Percentiles rank a stretch among this genome's conserved stretches.
phyloP scores from a whole-genome alignment of 768 basidiomycete species.

The Mycena rebaudengoi region DNA sequence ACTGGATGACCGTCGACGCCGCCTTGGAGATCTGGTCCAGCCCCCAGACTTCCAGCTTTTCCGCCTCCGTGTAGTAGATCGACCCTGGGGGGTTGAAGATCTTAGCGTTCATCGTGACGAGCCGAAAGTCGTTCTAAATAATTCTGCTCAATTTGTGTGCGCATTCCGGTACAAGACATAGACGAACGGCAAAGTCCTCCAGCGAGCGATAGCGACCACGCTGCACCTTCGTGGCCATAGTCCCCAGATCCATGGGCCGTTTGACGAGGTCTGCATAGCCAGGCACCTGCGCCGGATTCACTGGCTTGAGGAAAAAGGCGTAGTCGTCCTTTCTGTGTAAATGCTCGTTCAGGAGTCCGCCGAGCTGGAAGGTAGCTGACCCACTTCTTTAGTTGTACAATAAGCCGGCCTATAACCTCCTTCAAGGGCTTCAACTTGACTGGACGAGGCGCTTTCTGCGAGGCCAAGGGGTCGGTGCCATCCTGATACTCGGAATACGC shows the following conservation, averaged over 20 bases:
- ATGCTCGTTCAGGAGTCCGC: conserved; percentile 12
- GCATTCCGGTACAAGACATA: not conserved
- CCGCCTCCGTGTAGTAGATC: conserved; percentile 80
- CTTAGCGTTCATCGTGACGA: conserved; percentile 80
- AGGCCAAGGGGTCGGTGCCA: conserved; percentile 34
- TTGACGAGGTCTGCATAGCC: conserved; percentile 77
- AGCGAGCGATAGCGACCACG: conserved; percentile 80
- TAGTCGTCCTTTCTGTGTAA: conserved; percentile 80
- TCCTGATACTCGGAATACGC: conserved; percentile 34
- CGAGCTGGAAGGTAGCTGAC: conserved; percentile 22
- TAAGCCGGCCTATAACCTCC: conserved; percentile 74
- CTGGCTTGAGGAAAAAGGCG: conserved; percentile 81
- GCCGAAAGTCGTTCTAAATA: conserved; percentile 68
- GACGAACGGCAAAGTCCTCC: conserved; percentile 76
- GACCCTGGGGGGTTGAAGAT: conserved; percentile 78
- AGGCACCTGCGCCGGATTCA: conserved; percentile 65
- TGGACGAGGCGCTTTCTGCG: conserved; percentile 57
- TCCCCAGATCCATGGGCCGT: conserved; percentile 92
- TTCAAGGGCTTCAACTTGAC: conserved; percentile 82
- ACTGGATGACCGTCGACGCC: conserved; percentile 78
- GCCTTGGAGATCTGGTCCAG: conserved; percentile 79
- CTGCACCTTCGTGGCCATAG: conserved; percentile 81
- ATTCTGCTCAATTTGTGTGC: not conserved
- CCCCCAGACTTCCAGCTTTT: conserved; percentile 73
- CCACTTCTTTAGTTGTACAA: conserved; percentile 80